phyloP scores from a whole-genome alignment of 1,284 basidiomycete genomes.

The Phenoliferia sp. region DNA sequence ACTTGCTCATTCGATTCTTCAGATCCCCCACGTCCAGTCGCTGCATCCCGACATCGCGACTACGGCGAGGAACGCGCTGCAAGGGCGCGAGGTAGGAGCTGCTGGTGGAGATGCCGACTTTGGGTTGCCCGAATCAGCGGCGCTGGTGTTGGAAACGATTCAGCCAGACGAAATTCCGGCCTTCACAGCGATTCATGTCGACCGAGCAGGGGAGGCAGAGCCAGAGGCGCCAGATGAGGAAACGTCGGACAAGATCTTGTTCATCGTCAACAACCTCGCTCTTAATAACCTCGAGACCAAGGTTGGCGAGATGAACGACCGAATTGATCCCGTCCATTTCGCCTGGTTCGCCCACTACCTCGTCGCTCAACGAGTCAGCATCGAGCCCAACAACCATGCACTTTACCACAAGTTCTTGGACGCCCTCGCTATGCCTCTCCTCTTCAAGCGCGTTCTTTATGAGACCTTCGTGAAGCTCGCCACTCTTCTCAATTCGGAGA shows the following conservation, averaged over 20 bases:
- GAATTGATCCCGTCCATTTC: slow-evolving; percentile 74
- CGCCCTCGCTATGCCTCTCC: slow-evolving; percentile 58
- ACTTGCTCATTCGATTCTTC: slow-evolving; percentile 80
- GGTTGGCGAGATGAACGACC: slow-evolving; percentile 70
- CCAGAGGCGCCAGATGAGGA: slow-evolving; percentile 73
- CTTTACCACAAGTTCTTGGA: slow-evolving; percentile 93
- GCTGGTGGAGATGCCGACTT: slow-evolving; percentile 39
- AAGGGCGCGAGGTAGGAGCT: slow-evolving; percentile 45
- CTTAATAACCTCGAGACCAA: slow-evolving; percentile 89
- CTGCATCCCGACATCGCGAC: slow-evolving; percentile 78
- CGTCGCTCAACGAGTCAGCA: slow-evolving; percentile 89
- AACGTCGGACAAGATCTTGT: slow-evolving; percentile 87
- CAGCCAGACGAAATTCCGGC: slow-evolving; percentile 45
- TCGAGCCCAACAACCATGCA: slow-evolving; percentile 95
- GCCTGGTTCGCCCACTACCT: slow-evolving; percentile 98
- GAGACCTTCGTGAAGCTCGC: slow-evolving; percentile 89
- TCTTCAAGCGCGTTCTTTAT: slow-evolving; percentile 77
- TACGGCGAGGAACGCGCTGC: slow-evolving; percentile 65
- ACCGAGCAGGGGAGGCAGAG: slow-evolving; percentile 42
- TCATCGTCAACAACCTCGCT: slow-evolving; percentile 97
- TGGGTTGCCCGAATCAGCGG: neutral
- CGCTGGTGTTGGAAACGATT: neutral
- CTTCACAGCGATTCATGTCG: slow-evolving; percentile 62
- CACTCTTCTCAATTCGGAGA: slow-evolving; percentile 82
- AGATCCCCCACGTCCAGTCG: slow-evolving; percentile 81